These are phyloP conservation scores for Entomortierella chlamydospora DNA, from an alignment of 192 early-diverging fungal genomes.

Conservation along the genomic window DNA sequence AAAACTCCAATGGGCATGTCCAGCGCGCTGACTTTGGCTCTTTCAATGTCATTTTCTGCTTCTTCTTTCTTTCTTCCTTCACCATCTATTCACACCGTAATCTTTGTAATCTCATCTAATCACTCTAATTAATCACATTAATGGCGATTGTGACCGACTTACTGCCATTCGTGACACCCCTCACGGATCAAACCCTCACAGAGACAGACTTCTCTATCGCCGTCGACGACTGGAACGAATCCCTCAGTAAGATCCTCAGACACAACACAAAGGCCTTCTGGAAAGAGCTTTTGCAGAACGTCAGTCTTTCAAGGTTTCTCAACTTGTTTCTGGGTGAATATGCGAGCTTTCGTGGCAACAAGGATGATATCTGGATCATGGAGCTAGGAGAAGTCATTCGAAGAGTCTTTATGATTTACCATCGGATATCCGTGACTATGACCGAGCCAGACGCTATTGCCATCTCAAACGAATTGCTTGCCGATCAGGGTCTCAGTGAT, in stretches of 20 bases:
- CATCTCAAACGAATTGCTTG: neutral
- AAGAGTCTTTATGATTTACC: conserved; percentile 47
- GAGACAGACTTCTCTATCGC: conserved; percentile 48
- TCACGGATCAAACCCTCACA: conserved; percentile 31
- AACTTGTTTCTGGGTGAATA: conserved; percentile 53
- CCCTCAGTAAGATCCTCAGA: conserved; percentile 38
- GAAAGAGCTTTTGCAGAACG: conserved; percentile 29
- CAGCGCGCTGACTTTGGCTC: too few species aligned
- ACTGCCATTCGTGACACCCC: conserved; percentile 47
- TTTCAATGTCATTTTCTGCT: too few species aligned
- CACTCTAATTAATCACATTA: neutral
- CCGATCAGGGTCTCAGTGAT: conserved; percentile 1
- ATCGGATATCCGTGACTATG: conserved; percentile 40
- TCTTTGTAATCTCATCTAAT: neutral
- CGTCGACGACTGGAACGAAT: conserved; percentile 52
- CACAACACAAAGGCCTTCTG: conserved; percentile 36
- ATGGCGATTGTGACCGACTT: conserved; percentile 26
- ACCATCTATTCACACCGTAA: too few species aligned
- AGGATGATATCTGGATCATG: conserved; percentile 32
- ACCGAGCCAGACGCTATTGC: conserved; percentile 12
- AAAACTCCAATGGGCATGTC: conserved; percentile 6
- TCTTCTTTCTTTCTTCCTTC: too few species aligned
- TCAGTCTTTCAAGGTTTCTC: conserved; percentile 30
- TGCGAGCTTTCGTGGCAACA: conserved; percentile 41
- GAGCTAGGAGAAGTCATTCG: conserved; percentile 43